phyloP scores from a whole-genome alignment of 2,329 filamentous ascomycete genomes.

The Pestalotiopsis sp. region DNA sequence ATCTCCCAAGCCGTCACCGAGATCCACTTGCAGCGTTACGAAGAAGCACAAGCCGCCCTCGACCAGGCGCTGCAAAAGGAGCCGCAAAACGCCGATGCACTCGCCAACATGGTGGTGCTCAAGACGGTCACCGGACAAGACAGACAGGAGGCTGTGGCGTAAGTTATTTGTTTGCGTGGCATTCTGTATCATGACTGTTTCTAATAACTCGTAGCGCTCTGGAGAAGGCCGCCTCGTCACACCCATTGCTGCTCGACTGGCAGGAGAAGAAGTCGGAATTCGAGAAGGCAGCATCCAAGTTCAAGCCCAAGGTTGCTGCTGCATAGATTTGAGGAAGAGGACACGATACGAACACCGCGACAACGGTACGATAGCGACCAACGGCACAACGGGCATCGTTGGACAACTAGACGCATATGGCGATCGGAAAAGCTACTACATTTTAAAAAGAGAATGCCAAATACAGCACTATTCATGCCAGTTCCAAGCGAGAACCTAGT shows the following conservation, averaged over 20 bases:
- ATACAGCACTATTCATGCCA: background rate
- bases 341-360: background rate
- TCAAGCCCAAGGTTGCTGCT: slow-evolving; percentile 74
- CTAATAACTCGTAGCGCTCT: slow-evolving; percentile 44
- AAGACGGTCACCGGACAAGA: slow-evolving; percentile 77
- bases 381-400: background rate
- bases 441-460: background rate
- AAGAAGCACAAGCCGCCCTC: slow-evolving; percentile 86
- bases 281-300: slow-evolving; percentile 84
- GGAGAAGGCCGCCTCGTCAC: slow-evolving; percentile 62
- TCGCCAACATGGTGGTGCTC: slow-evolving; percentile 83
- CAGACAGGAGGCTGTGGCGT: slow-evolving; percentile 55
- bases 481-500: background rate
- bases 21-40: slow-evolving; percentile 82
- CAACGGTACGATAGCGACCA: background rate
- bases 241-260: slow-evolving; percentile 73
- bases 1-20: slow-evolving; percentile 90
- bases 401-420: background rate
- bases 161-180: slow-evolving; percentile 33
- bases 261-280: slow-evolving; percentile 87
- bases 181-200: background rate
- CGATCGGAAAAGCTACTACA: background rate
- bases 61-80: slow-evolving; percentile 79
- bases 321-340: slow-evolving; percentile 38
- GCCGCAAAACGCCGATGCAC: slow-evolving; percentile 68